Evolutionary conservation across 305 asterid species (phyloP).

Genomic region (Solanum hybrid): DNA sequence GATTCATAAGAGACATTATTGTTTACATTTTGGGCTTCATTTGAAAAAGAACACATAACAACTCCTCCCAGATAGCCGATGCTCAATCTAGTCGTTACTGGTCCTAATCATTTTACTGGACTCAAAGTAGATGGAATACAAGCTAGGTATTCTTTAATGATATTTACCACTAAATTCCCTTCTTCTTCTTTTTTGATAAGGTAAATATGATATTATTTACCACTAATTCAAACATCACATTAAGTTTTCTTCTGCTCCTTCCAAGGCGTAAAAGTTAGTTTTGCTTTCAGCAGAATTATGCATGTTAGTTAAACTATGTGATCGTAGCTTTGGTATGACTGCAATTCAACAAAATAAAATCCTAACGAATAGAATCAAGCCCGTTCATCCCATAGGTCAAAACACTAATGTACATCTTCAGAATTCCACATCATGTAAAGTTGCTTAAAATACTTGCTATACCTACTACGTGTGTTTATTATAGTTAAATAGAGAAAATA

Average conservation of each 20-base stretch:
- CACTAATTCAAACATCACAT: neutral
- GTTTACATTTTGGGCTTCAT: neutral
- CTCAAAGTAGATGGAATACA: neutral
- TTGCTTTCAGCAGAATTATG: neutral
- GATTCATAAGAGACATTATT: neutral
- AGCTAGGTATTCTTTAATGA: neutral
- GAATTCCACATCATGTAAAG: slow-evolving; percentile 1
- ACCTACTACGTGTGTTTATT: neutral
- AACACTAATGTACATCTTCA: neutral
- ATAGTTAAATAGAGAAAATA: neutral
- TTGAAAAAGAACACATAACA: neutral
- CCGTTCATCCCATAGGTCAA: neutral
- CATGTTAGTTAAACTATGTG: neutral
- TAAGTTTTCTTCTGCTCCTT: neutral
- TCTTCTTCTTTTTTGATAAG: neutral
- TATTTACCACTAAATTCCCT: neutral
- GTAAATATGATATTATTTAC: neutral
- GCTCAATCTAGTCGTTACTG: neutral
- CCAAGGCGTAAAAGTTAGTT: neutral
- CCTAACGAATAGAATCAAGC: neutral
- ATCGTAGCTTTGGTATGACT: neutral
- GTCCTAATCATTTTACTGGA: neutral
- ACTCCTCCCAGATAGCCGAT: neutral
- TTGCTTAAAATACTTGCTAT: neutral
- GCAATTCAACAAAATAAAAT: neutral